These are phyloP conservation scores for Gloeopeniophorella convolvens DNA, from an alignment of 768 basidiomycete genomes.

Conservation along the genomic window DNA sequence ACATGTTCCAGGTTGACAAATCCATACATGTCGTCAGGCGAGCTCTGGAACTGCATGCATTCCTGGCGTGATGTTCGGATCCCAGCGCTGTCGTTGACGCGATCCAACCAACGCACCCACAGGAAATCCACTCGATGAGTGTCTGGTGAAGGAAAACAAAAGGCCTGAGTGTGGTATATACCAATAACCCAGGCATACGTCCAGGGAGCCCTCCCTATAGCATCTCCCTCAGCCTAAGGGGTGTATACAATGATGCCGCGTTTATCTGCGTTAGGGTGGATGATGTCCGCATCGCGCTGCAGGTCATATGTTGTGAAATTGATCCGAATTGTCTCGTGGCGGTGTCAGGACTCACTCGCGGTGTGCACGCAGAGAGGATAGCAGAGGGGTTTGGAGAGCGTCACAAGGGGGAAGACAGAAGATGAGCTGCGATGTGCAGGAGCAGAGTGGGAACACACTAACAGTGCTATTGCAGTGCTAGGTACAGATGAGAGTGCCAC, in stretches of 20 bases:
- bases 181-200: constrained; percentile 23
- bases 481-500: no score
- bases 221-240: constrained; percentile 8
- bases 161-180: neutral
- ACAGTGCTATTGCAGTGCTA: no score
- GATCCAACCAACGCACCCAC: constrained; percentile 4
- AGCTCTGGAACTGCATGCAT: constrained; percentile 33
- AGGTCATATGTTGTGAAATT: constrained; percentile 25
- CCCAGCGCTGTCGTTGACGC: neutral
- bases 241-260: constrained; percentile 19
- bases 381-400: no score
- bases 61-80: constrained; percentile 23
- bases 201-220: constrained; percentile 17
- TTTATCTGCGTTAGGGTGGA: constrained; percentile 10
- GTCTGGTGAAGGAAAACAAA: neutral
- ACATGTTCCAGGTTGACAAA: constrained; percentile 40
- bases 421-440: no score
- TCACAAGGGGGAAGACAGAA: no score
- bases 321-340: constrained; percentile 19
- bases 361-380: no score
- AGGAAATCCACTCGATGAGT: neutral
- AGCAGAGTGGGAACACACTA: no score
- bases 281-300: constrained; percentile 13
- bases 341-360: no score
- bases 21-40: constrained; percentile 29